Base-by-base conservation (phyloP, 257 asterid genomes). In the Haberlea rhodopensis region DNA sequence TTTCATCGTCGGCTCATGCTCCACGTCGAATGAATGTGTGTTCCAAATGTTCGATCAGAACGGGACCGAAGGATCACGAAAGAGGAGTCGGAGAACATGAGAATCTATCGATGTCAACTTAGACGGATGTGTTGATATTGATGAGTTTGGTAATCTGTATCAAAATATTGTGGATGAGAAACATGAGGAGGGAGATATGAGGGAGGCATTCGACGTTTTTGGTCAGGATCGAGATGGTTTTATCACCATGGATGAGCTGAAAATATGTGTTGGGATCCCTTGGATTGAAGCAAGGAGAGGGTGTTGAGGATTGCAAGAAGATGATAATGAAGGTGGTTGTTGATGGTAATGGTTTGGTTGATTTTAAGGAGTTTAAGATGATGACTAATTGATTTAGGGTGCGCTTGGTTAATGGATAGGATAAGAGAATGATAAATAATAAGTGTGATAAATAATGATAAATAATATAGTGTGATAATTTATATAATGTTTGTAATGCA, bases 281-380 rank as follows among this genome's bases (percentile, higher is more conserved):
- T 1, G 91, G 91, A 9, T 77, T 85, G 0, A 74, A 82, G 67
- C 91, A 85, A 51, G 88, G 87, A 61, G 62, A 75, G 62, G 74
- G 80, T 0, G 70, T 72, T 0, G 91, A 78, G 79, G 89, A 85
- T 54, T 85, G 92, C 66, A 68, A 62, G 78, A 74, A 45, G 70
- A 85, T 85, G 92, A 85, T 85, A 4, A 82, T 57, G 74, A 80
- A 76, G 68, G 88, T 85, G n/a, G 92, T 80, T 29, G 81, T 65
- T 0, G 88, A 85, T 27, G 88, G 87, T 1, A 83, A 85, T 53
- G 92, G 91, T 0, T 73, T 69, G 84, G 91, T 84, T 7, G 34
- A 84, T 60, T 84, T 82, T 32, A 24, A 49, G 0, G 91, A 85
- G 83, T 85, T 85, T 68, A 85, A 82, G 76, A 76, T 76, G 73